A percentile compares a stretch with the other conserved stretches of the same genome.
phyloP scores from a whole-genome alignment of 257 asterid species.

The Penstemon newberryi region DNA sequence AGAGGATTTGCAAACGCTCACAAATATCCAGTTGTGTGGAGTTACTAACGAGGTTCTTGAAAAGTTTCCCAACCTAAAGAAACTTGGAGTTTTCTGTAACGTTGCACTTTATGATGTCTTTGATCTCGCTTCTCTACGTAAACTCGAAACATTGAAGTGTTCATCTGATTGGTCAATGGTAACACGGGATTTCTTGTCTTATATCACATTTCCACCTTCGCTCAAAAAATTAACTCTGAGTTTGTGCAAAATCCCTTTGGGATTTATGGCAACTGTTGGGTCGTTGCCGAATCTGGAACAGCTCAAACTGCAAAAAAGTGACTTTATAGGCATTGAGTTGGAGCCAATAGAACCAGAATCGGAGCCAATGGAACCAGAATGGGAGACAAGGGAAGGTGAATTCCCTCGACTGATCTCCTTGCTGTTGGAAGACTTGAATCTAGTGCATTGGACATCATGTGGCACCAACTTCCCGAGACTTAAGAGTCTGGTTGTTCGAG shows the following conservation, averaged over 20 bases:
- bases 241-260: background rate
- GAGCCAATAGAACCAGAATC: too few relatives aligned
- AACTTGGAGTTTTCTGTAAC: background rate
- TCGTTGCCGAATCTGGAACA: background rate
- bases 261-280: background rate
- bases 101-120: background rate
- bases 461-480: background rate
- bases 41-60: too few relatives aligned
- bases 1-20: too few relatives aligned
- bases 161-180: background rate
- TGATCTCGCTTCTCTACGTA: background rate
- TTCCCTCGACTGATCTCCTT: background rate
- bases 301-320: background rate
- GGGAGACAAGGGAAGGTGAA: background rate
- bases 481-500: background rate
- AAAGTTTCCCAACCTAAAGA: background rate
- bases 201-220: slow-evolving; percentile 4
- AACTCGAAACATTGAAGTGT: background rate
- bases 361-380: background rate
- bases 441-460: background rate
- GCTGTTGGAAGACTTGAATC: background rate
- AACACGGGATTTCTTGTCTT: background rate
- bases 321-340: background rate
- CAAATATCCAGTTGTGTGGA: too few relatives aligned
- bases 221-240: slow-evolving; percentile 3